Base-by-base conservation (phyloP, 148 eudicot species). In the Cornus florida region DNA sequence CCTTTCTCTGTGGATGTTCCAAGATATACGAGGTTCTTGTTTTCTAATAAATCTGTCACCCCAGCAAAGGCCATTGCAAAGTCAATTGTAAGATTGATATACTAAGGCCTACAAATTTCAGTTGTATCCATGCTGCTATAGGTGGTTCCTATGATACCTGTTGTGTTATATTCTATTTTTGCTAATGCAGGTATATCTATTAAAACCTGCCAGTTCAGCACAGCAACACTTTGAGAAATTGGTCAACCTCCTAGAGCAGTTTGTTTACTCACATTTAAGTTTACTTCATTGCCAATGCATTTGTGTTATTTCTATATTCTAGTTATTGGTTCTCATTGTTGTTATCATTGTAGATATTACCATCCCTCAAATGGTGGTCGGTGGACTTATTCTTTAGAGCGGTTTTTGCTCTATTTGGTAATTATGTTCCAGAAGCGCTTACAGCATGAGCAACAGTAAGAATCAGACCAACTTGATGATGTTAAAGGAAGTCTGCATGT, bases 351-450 rank as follows among this genome's bases (percentile, higher is more conserved):
- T 80, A 96, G 99, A 77, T 96, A 93, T 84, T 96, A 96, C 78
- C 99, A 96, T 85, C 99, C 99, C 50, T 96, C 99, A 72, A 96
- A 96, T 90, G 99, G 99, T 81, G 99, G 99, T 46, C 98, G 95
- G 60, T 96, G 99, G 99, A 96, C 99, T 46, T 90, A 90, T 79
- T 86, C 98, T 38, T 74, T 96, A 78, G 98, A 96, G 79, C 88
- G 98, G 20, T 91, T 96, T 86, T 86, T 96, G 92, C 84, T 88
- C 74, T 87, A 90, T 87, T 81, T 96, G 83, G 99, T 92, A 72
- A 78, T 84, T 69, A 85, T 84, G 77, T 96, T 96, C 84, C 94
- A 89, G 88, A 93, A 89, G 69, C 97, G 99, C 13, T 86, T 96
- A 70, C 92, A 90, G 73, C 73, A 76, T 78, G 99, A 96, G 85